Base-by-base conservation (phyloP, 192 early-diverging fungal genomes). In the Coemansia sp. region DNA sequence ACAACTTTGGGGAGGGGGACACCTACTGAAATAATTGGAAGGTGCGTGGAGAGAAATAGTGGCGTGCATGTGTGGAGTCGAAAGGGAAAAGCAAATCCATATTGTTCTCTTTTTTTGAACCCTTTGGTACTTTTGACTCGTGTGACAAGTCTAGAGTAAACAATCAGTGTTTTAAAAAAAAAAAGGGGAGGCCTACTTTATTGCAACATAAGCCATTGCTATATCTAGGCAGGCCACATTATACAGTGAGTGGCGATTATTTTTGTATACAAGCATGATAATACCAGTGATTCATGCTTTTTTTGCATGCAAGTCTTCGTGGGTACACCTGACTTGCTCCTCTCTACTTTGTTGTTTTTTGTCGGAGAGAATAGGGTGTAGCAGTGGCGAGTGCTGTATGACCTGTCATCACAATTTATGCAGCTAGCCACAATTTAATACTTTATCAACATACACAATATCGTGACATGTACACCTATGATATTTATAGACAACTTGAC, bases 31-130 rank as follows among this genome's bases (percentile, higher is more conserved):
- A 46, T 16, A 46, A 27, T 27, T 27, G 44, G 15, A 46, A 50
- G 47, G 20, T 20, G 20, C 18, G 15, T 34, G 15, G 31, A 33
- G 16, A 33, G 9, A 36, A 57, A 16, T 36, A 18, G 57, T 60
- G 57, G 57, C 57, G 29, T 60, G 31, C 57, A 60, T 60, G 57
- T 60, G 57, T 60, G 57, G 53, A 57, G 53, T 18, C 53, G 29
- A 50, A 50, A 50, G 49, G 49, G 49, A 24, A 20, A 7, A 27
- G 27, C 27, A 27, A 50, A 38, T 8, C 9, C 24, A 2, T 15
- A 50, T 50, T 50, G 49, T 50, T 22, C 20, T 50, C 20, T 22
- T 50, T 50, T 50, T 50, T 22, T 50, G 36, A 38, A 38, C 36
- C 9, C 36, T 38, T 38, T 47, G 49, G 49, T 52, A 52, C 49